These are phyloP conservation scores for Fusarium sp. DNA, from an alignment of 2,329 filamentous ascomycete species.

Conservation along the genomic window DNA sequence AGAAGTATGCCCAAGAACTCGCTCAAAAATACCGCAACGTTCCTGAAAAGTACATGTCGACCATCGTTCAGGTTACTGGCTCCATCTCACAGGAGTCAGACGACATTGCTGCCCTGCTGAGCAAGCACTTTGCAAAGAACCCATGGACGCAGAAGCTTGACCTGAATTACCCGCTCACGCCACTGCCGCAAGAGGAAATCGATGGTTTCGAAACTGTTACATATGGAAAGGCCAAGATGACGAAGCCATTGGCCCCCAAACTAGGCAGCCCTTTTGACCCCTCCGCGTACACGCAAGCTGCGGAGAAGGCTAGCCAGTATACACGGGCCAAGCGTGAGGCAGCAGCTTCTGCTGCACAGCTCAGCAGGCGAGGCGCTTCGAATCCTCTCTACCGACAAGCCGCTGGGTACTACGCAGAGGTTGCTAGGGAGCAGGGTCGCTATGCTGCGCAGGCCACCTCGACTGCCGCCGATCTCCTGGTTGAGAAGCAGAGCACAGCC, in stretches of 20 bases:
- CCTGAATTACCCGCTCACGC: slow-evolving; percentile 54
- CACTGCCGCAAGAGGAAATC: slow-evolving; percentile 50
- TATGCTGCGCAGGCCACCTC: slow-evolving; percentile 69
- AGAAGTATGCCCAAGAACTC: slow-evolving; percentile 50
- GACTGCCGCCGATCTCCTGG: slow-evolving; percentile 77
- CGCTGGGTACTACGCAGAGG: slow-evolving; percentile 79
- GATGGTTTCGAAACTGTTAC: slow-evolving; percentile 42
- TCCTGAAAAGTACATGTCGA: slow-evolving; percentile 56
- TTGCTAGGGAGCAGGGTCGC: slow-evolving; percentile 73
- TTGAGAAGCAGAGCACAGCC: slow-evolving; percentile 72
- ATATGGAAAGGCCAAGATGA: slow-evolving; percentile 24
- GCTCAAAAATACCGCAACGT: slow-evolving; percentile 56
- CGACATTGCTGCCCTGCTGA: slow-evolving; percentile 57
- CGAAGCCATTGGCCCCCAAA: slow-evolving; percentile 2
- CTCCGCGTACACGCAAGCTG: slow-evolving; percentile 44
- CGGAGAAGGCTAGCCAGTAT: slow-evolving; percentile 44
- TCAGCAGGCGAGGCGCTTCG: slow-evolving; percentile 68
- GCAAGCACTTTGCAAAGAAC: slow-evolving; percentile 57
- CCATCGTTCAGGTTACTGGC: slow-evolving; percentile 56
- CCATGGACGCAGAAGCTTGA: slow-evolving; percentile 51
- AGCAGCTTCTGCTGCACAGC: slow-evolving; percentile 53
- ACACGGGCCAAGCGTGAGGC: slow-evolving; percentile 50
- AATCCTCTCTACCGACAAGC: slow-evolving; percentile 80
- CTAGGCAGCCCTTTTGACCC: slow-evolving; percentile 9
- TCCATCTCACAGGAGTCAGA: slow-evolving; percentile 50